Conservation (phyloP, 176 grass and related monocot genomes). For the Alloteropsis semialata region DNA sequence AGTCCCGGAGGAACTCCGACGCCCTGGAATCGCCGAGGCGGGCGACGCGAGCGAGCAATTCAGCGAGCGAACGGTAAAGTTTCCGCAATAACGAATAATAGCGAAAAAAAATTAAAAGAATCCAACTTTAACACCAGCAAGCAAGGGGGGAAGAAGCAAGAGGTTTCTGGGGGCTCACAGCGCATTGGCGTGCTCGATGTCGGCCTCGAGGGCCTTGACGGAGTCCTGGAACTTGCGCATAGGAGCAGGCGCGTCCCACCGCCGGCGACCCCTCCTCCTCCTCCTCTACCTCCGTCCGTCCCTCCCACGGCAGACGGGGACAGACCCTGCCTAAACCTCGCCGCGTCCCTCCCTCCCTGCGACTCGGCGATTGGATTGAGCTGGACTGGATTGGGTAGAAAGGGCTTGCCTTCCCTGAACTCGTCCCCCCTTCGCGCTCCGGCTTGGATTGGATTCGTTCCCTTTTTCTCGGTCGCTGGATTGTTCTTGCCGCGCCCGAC, state of each 20-base stretch:
- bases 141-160: neutral
- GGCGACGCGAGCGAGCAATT: neutral
- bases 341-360: neutral
- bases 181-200: constrained; percentile 66
- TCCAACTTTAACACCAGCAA: neutral
- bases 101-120: neutral
- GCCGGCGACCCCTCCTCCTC: neutral
- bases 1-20: constrained; percentile 43
- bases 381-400: neutral
- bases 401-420: neutral
- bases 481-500: constrained; percentile 9
- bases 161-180: constrained; percentile 30
- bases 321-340: constrained; percentile 27
- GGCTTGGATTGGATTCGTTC: neutral
- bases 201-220: constrained; percentile 50
- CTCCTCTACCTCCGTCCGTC: neutral
- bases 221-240: constrained; percentile 61
- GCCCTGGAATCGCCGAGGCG: constrained; percentile 26
- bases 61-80: neutral
- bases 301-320: neutral
- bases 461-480: neutral
- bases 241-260: neutral
- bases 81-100: neutral
- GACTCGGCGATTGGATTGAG: neutral
- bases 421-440: neutral